Percentiles rank a stretch among this genome's conserved stretches.
Conservation (phyloP, 768 basidiomycete species). For the Russula dissimulans region DNA sequence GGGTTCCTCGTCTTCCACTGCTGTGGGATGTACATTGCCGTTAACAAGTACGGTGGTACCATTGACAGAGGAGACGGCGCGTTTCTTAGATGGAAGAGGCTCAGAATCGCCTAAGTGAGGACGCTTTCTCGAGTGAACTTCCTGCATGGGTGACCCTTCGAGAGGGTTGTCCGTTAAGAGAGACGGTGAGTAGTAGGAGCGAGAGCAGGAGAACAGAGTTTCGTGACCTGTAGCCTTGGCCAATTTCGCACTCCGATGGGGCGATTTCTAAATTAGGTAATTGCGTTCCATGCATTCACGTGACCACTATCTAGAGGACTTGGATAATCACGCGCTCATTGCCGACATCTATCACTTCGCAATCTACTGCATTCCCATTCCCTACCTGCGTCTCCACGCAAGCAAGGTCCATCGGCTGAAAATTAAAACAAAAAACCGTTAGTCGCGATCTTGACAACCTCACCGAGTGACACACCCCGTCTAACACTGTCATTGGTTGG, state of each 20-base stretch:
- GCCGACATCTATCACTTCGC: constrained; percentile 62
- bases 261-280: not conserved
- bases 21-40: constrained; percentile 17
- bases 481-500: constrained; percentile 84
- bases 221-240: not conserved
- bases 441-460: not conserved
- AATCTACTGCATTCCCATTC: constrained; percentile 66
- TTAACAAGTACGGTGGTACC: constrained; percentile 22
- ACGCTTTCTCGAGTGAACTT: constrained; percentile 20
- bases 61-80: constrained; percentile 22
- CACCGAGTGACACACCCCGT: constrained; percentile 41
- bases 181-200: not conserved
- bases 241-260: constrained; percentile 14
- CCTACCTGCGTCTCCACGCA: constrained; percentile 95
- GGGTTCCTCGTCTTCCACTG: constrained; percentile 20
- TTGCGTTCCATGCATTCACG: not conserved
- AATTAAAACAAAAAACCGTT: not conserved
- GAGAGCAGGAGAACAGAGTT: not conserved
- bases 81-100: constrained; percentile 23
- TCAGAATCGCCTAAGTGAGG: constrained; percentile 19
- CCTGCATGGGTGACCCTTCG: constrained; percentile 8
- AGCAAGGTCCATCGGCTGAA: constrained; percentile 64
- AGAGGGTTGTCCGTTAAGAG: too few species aligned
- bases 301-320: not conserved
- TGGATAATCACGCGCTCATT: constrained; percentile 28